These are phyloP conservation scores for Debaryomyces tyrocola DNA, from an alignment of 805 yeast genomes.

Conservation along the genomic window DNA sequence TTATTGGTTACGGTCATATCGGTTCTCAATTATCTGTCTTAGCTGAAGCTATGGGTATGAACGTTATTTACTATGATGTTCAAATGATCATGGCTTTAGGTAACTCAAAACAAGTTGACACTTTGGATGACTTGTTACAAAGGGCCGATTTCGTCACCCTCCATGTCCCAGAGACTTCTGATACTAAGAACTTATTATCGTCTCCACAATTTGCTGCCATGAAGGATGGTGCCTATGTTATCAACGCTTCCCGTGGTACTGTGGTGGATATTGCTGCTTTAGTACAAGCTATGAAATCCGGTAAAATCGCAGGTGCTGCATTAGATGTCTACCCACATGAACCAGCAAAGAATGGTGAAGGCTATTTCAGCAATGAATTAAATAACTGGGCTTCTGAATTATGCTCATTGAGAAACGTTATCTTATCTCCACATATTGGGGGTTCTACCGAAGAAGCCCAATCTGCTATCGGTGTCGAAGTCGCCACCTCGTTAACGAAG, in stretches of 20 bases:
- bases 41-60: conserved; percentile 98
- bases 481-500: conserved; percentile 78
- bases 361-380: conserved; percentile 66
- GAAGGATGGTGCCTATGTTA: conserved; percentile 93
- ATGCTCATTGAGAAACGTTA: conserved; percentile 78
- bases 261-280: conserved; percentile 96
- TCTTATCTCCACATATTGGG: conserved; percentile 96
- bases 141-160: conserved; percentile 85
- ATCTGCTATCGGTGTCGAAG: conserved; percentile 95
- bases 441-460: conserved; percentile 99
- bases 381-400: conserved; percentile 85
- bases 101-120: conserved; percentile 88
- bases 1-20: conserved; percentile 97
- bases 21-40: conserved; percentile 95
- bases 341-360: conserved; percentile 95
- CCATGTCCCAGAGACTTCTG: conserved; percentile 94
- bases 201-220: conserved; percentile 91
- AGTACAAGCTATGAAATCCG: conserved; percentile 85
- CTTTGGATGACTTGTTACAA: conserved; percentile 78
- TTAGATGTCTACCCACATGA: conserved; percentile 95
- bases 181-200: conserved; percentile 86
- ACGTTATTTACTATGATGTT: conserved; percentile 90
- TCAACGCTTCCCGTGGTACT: conserved; percentile 97
- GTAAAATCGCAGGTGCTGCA: conserved; percentile 96
- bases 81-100: conserved; percentile 94